Conservation (phyloP, 441 rosid genomes). For the Bruguiera hainesii region DNA sequence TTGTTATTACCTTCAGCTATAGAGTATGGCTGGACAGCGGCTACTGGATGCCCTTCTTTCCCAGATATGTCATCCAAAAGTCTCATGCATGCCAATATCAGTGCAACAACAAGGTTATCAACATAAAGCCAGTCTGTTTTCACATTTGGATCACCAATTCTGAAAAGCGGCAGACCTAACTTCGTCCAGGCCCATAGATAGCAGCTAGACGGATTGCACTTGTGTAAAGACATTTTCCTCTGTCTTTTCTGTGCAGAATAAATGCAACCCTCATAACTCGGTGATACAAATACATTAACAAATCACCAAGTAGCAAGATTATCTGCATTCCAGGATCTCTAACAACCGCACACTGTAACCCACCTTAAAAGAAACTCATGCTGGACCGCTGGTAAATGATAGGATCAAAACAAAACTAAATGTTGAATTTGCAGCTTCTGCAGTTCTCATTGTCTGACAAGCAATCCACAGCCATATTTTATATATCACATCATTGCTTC, state of each 20-base stretch:
- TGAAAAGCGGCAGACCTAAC: conserved; percentile 67
- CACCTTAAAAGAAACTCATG: background rate
- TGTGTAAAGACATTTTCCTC: conserved; percentile 55
- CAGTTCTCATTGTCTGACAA: no score
- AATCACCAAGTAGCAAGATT: background rate
- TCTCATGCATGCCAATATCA: conserved; percentile 85
- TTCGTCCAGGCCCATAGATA: conserved; percentile 88
- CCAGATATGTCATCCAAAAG: conserved; percentile 83
- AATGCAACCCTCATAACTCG: conserved; percentile 2
- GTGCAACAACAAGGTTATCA: conserved; percentile 80
- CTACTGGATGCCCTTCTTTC: conserved; percentile 55
- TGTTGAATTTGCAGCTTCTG: no score
- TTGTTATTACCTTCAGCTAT: conserved; percentile 69
- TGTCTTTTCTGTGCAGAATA: conserved; percentile 37
- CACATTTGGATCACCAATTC: conserved; percentile 59
- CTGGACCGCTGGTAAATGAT: no score
- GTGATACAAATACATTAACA: background rate
- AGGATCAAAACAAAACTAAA: no score
- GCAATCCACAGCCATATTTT: no score
- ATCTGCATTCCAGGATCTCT: background rate
- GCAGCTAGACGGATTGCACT: conserved; percentile 93
- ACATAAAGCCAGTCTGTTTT: conserved; percentile 85
- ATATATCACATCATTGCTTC: no score
- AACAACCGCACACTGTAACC: background rate
- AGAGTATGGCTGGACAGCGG: conserved; percentile 91